Percentiles rank a stretch among this genome's conserved stretches.
These are phyloP conservation scores for Russula earlei DNA, from an alignment of 768 basidiomycete genomes.

Conservation along the genomic window DNA sequence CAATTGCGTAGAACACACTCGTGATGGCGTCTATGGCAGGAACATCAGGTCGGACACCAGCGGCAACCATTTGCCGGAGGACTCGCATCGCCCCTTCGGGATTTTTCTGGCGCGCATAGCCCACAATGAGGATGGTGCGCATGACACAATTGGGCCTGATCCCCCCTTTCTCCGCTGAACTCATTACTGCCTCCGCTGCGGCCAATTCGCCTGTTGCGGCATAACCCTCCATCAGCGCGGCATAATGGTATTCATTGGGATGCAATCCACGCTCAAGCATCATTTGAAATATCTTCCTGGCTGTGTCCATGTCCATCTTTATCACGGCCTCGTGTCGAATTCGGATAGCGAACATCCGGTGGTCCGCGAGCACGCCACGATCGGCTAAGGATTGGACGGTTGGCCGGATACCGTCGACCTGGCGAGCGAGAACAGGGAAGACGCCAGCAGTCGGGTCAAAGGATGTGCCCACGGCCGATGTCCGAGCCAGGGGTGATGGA, in stretches of 20 bases:
- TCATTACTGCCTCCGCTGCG: slow-evolving; percentile 48
- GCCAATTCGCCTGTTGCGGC: slow-evolving; percentile 47
- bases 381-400: slow-evolving; percentile 38
- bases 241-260: slow-evolving; percentile 64
- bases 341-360: slow-evolving; percentile 48
- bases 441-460: slow-evolving; percentile 48
- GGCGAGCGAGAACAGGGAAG: slow-evolving; percentile 26
- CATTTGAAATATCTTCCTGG: slow-evolving; percentile 43
- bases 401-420: slow-evolving; percentile 29
- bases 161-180: slow-evolving; percentile 39
- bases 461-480: background rate
- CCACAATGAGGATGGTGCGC: slow-evolving; percentile 71
- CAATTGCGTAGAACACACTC: slow-evolving; percentile 54
- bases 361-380: slow-evolving; percentile 45
- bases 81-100: slow-evolving; percentile 42
- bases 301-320: slow-evolving; percentile 40
- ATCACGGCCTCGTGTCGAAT: slow-evolving; percentile 53
- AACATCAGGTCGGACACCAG: slow-evolving; percentile 59
- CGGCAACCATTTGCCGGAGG: slow-evolving; percentile 55
- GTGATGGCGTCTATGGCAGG: slow-evolving; percentile 61
- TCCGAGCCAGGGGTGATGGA: background rate
- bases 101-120: slow-evolving; percentile 52
- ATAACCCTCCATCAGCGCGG: slow-evolving; percentile 71
- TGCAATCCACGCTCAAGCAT: slow-evolving; percentile 62
- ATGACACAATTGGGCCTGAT: slow-evolving; percentile 52